A percentile compares a stretch with the other conserved stretches of the same genome.
These are phyloP conservation scores for Trichoderma semiorbis DNA, from an alignment of 2,329 filamentous ascomycete species.

Conservation along the genomic window DNA sequence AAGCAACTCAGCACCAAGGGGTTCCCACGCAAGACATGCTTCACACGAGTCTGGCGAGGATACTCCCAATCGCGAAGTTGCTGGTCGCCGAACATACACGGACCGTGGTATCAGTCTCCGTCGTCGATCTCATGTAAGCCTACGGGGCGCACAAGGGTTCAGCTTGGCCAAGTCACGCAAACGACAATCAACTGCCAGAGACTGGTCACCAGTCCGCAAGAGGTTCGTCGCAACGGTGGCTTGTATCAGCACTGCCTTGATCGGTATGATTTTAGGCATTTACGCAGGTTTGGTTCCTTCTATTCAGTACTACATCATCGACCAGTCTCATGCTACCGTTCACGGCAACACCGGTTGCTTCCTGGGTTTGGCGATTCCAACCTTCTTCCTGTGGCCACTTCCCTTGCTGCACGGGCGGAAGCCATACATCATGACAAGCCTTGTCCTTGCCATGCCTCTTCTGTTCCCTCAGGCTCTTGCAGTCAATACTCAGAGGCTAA, in stretches of 20 bases:
- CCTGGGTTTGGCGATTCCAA: slow-evolving; percentile 65
- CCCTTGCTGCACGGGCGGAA: slow-evolving; percentile 73
- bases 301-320: slow-evolving; percentile 73
- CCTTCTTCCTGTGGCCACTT: slow-evolving; percentile 69
- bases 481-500: slow-evolving; percentile 54
- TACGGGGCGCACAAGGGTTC: slow-evolving; percentile 48
- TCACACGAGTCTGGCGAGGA: slow-evolving; percentile 24
- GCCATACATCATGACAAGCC: slow-evolving; percentile 67
- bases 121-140: slow-evolving; percentile 52
- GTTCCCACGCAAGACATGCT: slow-evolving; percentile 5
- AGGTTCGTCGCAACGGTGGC: slow-evolving; percentile 64
- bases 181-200: slow-evolving; percentile 64
- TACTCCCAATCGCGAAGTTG: slow-evolving; percentile 26
- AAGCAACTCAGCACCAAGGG: background rate
- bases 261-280: slow-evolving; percentile 69
- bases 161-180: slow-evolving; percentile 53
- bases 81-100: slow-evolving; percentile 26
- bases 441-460: slow-evolving; percentile 67
- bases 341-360: slow-evolving; percentile 73
- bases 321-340: slow-evolving; percentile 63
- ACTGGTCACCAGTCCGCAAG: slow-evolving; percentile 67
- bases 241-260: slow-evolving; percentile 68
- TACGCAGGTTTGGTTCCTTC: slow-evolving; percentile 76
- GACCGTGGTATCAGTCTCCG: slow-evolving; percentile 43
- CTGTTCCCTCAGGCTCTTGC: slow-evolving; percentile 73